A percentile compares a stretch with the other conserved stretches of the same genome.
Conservation (phyloP, 306 rosid species). For the Cucurbita moschata region DNA sequence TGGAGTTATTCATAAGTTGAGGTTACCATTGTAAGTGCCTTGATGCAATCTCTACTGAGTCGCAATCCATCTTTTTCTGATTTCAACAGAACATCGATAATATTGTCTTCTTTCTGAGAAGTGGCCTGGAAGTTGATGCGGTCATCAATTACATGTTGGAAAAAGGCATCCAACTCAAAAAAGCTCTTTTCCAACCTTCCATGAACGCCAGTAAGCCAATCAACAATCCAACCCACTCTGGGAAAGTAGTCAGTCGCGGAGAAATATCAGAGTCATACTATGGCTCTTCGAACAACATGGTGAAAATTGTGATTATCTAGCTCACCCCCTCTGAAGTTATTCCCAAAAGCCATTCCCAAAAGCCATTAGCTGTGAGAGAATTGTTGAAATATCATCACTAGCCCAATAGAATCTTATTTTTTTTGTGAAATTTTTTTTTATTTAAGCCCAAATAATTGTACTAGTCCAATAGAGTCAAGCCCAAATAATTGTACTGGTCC, state of each 20-base stretch:
- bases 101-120: conserved; percentile 4
- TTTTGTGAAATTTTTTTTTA: too few relatives aligned
- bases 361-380: not conserved
- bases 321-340: not conserved
- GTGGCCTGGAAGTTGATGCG: conserved; percentile 1
- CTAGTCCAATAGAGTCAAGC: too few relatives aligned
- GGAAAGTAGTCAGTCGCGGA: conserved; percentile 13
- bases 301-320: conserved; percentile 1
- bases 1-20: too few relatives aligned
- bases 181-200: conserved; percentile 19
- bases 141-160: conserved; percentile 15
- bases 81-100: conserved; percentile 15
- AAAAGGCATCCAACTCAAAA: conserved; percentile 22
- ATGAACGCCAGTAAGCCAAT: conserved; percentile 11
- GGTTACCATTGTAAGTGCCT: conserved; percentile 23
- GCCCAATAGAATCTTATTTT: too few relatives aligned
- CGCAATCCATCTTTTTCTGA: not conserved
- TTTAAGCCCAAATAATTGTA: too few relatives aligned
- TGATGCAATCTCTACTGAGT: conserved; percentile 14
- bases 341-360: conserved; percentile 17
- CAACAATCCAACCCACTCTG: conserved; percentile 21
- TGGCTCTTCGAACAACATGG: not conserved
- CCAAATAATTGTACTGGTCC: too few relatives aligned
- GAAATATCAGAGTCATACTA: conserved; percentile 16
- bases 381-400: too few relatives aligned